Conservation (phyloP, 2,329 filamentous ascomycete species). For the Fusarium pilosicola region DNA sequence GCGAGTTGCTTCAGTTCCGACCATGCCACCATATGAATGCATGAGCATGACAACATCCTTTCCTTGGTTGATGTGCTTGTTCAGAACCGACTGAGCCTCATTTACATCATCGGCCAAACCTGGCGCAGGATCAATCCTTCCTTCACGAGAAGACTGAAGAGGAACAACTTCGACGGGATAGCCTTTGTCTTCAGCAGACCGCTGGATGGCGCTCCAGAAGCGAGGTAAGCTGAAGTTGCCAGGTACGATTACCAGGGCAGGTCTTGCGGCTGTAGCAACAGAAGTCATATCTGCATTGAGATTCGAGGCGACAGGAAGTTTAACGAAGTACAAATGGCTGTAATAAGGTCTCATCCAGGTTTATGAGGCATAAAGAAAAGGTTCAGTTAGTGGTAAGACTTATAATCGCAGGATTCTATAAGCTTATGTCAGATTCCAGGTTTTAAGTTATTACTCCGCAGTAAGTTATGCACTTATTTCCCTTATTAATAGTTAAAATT, state of each 20-base stretch:
- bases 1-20: conserved; percentile 2
- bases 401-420: neutral
- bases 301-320: too few species aligned
- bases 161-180: neutral
- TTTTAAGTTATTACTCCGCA: neutral
- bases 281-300: neutral
- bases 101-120: conserved; percentile 5
- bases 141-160: neutral
- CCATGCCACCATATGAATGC: conserved; percentile 22
- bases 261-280: neutral
- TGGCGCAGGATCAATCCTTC: conserved; percentile 2
- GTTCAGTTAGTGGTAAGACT: too few species aligned
- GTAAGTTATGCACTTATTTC: neutral
- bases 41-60: conserved; percentile 6
- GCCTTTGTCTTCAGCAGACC: neutral
- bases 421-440: neutral
- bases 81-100: neutral
- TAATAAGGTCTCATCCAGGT: too few species aligned
- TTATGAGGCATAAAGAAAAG: neutral
- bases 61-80: neutral
- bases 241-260: neutral
- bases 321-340: rapidly evolving
- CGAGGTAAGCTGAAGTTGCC: conserved; percentile 15
- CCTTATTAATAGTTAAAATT: neutral
- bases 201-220: conserved; percentile 3